phyloP scores from a whole-genome alignment of 139 green algal species.

The Chlamydomonas asymmetrica region DNA sequence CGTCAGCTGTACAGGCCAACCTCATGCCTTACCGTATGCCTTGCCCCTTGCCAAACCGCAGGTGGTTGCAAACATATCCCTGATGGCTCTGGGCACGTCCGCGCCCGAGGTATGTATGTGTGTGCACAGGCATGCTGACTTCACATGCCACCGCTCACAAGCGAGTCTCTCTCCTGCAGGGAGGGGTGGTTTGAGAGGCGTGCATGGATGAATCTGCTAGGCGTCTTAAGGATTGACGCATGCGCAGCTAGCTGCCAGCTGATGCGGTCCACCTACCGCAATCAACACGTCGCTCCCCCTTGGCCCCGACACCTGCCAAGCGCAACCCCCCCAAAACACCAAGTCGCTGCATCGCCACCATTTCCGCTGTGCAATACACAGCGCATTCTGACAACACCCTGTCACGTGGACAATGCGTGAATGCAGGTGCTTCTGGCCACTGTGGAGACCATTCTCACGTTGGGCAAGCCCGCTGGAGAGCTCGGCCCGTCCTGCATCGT shows the following conservation, averaged over 20 bases:
- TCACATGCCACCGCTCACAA: no score
- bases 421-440: background rate
- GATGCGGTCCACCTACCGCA: background rate
- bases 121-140: no score
- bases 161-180: no score
- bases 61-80: background rate
- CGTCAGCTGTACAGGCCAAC: no score
- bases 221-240: no score
- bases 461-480: constrained; percentile 35
- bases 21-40: background rate
- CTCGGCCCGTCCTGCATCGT: constrained; percentile 52
- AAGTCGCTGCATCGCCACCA: no score
- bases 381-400: no score
- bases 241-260: background rate
- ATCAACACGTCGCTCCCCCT: background rate
- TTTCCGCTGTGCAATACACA: background rate
- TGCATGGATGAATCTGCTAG: no score
- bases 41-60: background rate
- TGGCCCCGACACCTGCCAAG: no score
- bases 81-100: constrained; percentile 9
- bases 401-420: no score
- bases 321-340: no score
- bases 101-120: background rate
- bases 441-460: constrained; percentile 1
- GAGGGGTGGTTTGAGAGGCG: no score